These are phyloP conservation scores for Lipomyces sp. DNA, from an alignment of 805 yeast species.

Conservation along the genomic window DNA sequence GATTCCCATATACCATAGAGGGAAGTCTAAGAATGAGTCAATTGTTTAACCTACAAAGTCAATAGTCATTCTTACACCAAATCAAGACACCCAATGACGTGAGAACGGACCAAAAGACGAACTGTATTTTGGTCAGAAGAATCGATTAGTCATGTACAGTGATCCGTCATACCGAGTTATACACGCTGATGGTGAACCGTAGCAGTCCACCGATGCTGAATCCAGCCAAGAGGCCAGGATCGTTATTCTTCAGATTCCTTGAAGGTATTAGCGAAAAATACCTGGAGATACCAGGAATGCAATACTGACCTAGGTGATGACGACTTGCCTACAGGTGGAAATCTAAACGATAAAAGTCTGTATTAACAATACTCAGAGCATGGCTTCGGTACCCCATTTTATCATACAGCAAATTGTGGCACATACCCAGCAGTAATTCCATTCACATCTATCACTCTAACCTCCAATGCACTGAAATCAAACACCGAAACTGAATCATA, in stretches of 20 bases:
- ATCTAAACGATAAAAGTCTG: constrained; percentile 13
- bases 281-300: constrained; percentile 1
- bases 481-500: constrained; percentile 79
- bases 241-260: constrained; percentile 8
- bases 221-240: constrained; percentile 28
- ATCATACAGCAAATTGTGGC: constrained; percentile 28
- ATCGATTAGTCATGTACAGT: background rate
- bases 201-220: constrained; percentile 37
- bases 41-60: background rate
- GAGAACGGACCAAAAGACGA: constrained; percentile 80
- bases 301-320: constrained; percentile 6
- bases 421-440: constrained; percentile 41
- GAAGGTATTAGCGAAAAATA: constrained; percentile 8
- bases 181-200: constrained; percentile 45
- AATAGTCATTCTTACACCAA: constrained; percentile 59
- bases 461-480: constrained; percentile 69
- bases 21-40: constrained; percentile 58
- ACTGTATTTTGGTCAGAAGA: constrained; percentile 48
- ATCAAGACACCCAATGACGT: constrained; percentile 84
- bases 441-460: constrained; percentile 48
- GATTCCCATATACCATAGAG: constrained; percentile 97
- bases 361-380: constrained; percentile 4
- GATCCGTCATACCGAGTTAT: constrained; percentile 50
- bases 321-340: constrained; percentile 14
- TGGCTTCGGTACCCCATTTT: background rate